Evolutionary conservation across 2,329 filamentous ascomycete species (phyloP), one percentile per base, ranked within the genome.

Genomic region (Fusarium siculi): DNA sequence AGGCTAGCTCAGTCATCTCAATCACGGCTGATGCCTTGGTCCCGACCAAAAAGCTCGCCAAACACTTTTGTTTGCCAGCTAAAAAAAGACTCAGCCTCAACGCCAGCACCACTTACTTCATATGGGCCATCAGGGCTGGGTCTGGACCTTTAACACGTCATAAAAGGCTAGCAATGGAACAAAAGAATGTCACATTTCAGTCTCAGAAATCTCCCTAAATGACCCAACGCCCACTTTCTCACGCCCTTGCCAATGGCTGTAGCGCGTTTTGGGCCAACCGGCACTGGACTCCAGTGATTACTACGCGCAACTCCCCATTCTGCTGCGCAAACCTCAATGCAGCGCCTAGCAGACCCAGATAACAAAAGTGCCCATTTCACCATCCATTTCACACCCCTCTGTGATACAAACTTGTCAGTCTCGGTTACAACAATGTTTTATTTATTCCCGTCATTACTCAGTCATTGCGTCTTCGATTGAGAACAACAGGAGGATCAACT

Each of bases 361-460:
- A 23, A 50, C 30, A n/a, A 23, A 4, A 23, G 16, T 15, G 16
- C 16, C 11, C 4, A 15, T 23, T 15, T 15, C 16, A 10, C 6
- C 30, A 23, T 34, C 10, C 3, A 23, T 3, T 23, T 15, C 11
- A 34, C n/a, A 52, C 3, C 2, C n/a, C 11, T 5, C n/a, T 6
- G 3, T 21, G 14, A 21, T 21, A 11, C 7, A 18, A 21, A 34
- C 19, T 6, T 23, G n/a, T 18, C 47, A 34, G 11, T 5, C 19
- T 30, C 11, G 28, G 19, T 5, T 50, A 19, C 10, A 19, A 14
- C 11, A 34, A 16, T 16, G 9, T 7, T 23, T 9, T 10, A 18
- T 34, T n/a, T 18, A 19, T 18, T 5, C 15, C 10, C 8, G 2
- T 21, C 7, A 6, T 3, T 4, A 12, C 19, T 28, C 4, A 16